phyloP scores from a whole-genome alignment of 768 basidiomycete genomes.

The Hypholoma fasciculare region DNA sequence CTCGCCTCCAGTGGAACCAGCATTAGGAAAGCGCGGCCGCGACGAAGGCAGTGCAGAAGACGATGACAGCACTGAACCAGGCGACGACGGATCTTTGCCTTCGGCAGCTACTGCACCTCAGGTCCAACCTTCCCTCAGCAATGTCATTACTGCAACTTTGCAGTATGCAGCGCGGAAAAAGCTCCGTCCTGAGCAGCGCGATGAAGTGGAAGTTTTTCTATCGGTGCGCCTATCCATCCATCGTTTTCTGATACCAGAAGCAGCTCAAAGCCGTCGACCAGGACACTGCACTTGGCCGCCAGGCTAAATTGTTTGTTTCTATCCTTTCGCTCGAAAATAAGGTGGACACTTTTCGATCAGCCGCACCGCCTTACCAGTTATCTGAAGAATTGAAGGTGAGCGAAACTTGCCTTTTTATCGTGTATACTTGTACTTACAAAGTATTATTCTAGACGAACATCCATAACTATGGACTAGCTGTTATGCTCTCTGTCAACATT shows the following conservation, averaged over 20 bases:
- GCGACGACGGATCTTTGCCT: no score
- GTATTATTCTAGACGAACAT: constrained; percentile 11
- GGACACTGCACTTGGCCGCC: constrained; percentile 13
- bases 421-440: background rate
- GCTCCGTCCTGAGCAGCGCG: no score
- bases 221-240: constrained; percentile 3
- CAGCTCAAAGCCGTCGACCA: no score
- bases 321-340: constrained; percentile 13
- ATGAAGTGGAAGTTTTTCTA: constrained; percentile 5
- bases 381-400: constrained; percentile 16
- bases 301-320: constrained; percentile 13
- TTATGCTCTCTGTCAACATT: constrained; percentile 15
- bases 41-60: no score
- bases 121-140: no score
- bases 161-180: no score
- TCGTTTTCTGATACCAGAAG: constrained; percentile 6
- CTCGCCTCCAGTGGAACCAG: no score
- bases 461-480: constrained; percentile 14
- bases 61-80: no score
- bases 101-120: no score
- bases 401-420: background rate
- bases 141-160: no score
- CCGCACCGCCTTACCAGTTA: constrained; percentile 14
- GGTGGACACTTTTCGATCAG: constrained; percentile 12
- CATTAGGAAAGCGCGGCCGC: no score